A percentile compares a stretch with the other conserved stretches of the same genome.
Evolutionary conservation across 805 yeast genomes (phyloP).

Genomic region (Wilhelminamyces savonicus): DNA sequence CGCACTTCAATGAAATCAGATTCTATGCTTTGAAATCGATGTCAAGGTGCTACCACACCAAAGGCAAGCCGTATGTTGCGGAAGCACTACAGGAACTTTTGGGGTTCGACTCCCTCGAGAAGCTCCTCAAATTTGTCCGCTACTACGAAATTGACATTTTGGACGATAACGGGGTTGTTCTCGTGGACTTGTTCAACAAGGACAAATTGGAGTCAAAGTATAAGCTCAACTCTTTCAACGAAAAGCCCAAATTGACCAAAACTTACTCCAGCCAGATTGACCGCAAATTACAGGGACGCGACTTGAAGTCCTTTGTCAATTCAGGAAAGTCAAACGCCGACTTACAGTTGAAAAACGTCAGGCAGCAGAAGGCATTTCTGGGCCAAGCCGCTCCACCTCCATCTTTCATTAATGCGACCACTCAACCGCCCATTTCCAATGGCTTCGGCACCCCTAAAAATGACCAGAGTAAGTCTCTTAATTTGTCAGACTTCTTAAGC

Average conservation of each 20-base stretch:
- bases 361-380: not conserved
- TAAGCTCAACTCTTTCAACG: conserved; percentile 30
- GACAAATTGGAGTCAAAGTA: conserved; percentile 35
- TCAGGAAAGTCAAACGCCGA: conserved; percentile 25
- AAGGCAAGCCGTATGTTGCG: conserved; percentile 59
- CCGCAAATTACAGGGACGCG: conserved; percentile 14
- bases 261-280: conserved; percentile 28
- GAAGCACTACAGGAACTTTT: conserved; percentile 42
- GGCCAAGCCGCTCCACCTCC: not conserved
- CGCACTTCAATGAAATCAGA: conserved; percentile 73
- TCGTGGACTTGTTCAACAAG: conserved; percentile 36
- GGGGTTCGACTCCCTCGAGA: conserved; percentile 60
- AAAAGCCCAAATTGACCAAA: conserved; percentile 32
- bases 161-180: conserved; percentile 20
- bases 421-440: too few species aligned
- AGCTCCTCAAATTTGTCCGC: conserved; percentile 49
- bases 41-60: conserved; percentile 60
- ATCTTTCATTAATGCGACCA: too few species aligned
- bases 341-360: conserved; percentile 12
- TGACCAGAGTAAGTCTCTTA: not conserved
- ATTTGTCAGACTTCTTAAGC: conserved; percentile 2
- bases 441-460: not conserved
- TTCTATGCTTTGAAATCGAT: conserved; percentile 66
- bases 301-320: conserved; percentile 24
- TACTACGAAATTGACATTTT: conserved; percentile 53